phyloP scores from a whole-genome alignment of 78 protist species.

The Emiliania huxleyi region DNA sequence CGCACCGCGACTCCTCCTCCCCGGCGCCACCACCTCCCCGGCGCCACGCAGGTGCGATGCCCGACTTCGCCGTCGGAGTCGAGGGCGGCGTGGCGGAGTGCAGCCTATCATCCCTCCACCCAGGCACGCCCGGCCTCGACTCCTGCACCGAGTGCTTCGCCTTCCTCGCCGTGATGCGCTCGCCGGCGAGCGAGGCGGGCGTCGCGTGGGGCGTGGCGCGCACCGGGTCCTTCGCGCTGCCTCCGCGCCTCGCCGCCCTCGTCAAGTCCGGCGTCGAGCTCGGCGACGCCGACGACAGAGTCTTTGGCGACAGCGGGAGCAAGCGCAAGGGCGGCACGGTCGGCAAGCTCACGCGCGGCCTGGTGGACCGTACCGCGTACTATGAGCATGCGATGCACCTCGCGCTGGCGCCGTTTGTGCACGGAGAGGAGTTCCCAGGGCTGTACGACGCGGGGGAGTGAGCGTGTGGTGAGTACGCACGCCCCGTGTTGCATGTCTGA shows the following conservation, averaged over 20 bases:
- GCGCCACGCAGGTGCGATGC: not conserved
- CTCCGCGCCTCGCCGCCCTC: not conserved
- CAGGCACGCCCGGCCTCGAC: not conserved
- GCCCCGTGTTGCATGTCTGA: no score
- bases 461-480: no score
- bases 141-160: not conserved
- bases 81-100: not conserved
- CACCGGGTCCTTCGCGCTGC: not conserved
- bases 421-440: no score
- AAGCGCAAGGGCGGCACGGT: slow-evolving; percentile 30
- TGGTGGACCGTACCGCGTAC: not conserved
- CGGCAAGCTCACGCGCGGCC: not conserved
- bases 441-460: no score
- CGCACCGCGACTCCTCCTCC: no score
- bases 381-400: not conserved
- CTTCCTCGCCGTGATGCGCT: not conserved
- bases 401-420: slow-evolving; percentile 7
- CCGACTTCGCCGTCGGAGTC: not conserved
- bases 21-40: not conserved
- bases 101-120: not conserved
- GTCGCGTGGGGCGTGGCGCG: not conserved
- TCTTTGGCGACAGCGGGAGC: not conserved
- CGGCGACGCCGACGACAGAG: slow-evolving; percentile 24
- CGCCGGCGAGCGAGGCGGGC: not conserved
- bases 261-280: not conserved